Evolutionary conservation across 768 basidiomycete genomes (phyloP).

Genomic region (Cyathus striatus): DNA sequence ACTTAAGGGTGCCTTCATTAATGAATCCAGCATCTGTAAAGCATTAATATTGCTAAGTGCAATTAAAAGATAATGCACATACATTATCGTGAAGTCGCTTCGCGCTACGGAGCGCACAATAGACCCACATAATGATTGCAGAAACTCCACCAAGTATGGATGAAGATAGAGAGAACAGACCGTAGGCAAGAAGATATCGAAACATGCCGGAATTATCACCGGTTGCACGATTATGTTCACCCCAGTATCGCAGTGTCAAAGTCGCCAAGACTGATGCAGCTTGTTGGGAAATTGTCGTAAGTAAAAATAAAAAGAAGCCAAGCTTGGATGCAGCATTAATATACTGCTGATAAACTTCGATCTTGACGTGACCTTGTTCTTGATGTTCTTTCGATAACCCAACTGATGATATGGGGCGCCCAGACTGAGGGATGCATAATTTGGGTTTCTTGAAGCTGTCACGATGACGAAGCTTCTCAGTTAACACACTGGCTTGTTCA

Average conservation of each 20-base stretch:
- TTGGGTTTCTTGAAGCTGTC: conserved; percentile 54
- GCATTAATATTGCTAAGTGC: conserved; percentile 1
- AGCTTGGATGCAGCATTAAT: conserved; percentile 71
- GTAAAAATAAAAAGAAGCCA: conserved; percentile 63
- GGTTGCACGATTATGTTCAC: conserved; percentile 63
- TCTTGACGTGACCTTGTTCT: conserved; percentile 80
- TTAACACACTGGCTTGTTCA: conserved; percentile 24
- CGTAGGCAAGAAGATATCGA: conserved; percentile 61
- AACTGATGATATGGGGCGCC: conserved; percentile 31
- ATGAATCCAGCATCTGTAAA: conserved; percentile 65
- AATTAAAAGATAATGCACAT: conserved; percentile 15
- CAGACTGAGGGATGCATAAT: conserved; percentile 34
- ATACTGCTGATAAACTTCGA: conserved; percentile 71
- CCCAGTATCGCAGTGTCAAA: conserved; percentile 74
- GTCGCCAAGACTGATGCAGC: conserved; percentile 54
- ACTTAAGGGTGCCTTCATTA: conserved; percentile 78
- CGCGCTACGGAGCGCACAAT: conserved; percentile 71
- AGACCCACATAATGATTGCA: conserved; percentile 69
- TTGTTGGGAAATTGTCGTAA: conserved; percentile 54
- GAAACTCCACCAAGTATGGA: conserved; percentile 49
- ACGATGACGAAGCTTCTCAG: conserved; percentile 55
- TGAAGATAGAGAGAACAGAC: conserved; percentile 57
- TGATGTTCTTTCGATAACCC: conserved; percentile 65
- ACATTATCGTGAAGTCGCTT: conserved; percentile 74
- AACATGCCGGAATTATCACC: conserved; percentile 56